Conservation (phyloP, 2,329 filamentous ascomycete species). For the Lecanosticta acicola region DNA sequence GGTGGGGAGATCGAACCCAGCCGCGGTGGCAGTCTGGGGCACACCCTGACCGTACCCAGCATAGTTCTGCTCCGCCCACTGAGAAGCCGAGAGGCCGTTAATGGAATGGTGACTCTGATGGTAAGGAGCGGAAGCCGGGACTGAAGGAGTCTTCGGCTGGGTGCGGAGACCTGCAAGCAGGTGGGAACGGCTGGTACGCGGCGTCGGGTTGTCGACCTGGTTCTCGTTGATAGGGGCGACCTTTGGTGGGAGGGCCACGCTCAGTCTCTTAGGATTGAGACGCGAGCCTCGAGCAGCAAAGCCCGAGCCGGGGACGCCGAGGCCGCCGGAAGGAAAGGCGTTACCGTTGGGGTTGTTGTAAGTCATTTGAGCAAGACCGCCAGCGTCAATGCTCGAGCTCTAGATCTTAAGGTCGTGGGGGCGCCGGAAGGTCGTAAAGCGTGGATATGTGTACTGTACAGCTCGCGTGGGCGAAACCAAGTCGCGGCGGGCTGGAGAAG, state of each 20-base stretch:
- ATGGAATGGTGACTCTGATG: slow-evolving; percentile 49
- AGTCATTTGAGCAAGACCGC: slow-evolving; percentile 99
- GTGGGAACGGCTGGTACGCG: slow-evolving; percentile 90
- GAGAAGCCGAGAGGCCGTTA: slow-evolving; percentile 42
- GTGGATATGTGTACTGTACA: slow-evolving; percentile 12
- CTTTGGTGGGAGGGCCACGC: slow-evolving; percentile 67
- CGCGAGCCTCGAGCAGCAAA: slow-evolving; percentile 82
- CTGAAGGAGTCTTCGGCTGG: slow-evolving; percentile 77
- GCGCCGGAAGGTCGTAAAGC: slow-evolving; percentile 20
- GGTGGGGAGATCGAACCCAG: slow-evolving; percentile 41
- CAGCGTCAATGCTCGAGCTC: slow-evolving; percentile 72
- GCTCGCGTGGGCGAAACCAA: slow-evolving; percentile 5
- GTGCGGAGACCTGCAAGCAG: slow-evolving; percentile 89
- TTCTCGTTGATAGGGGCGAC: slow-evolving; percentile 61
- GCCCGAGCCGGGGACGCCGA: slow-evolving; percentile 71
- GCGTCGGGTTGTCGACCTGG: slow-evolving; percentile 68
- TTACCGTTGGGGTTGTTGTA: slow-evolving; percentile 53
- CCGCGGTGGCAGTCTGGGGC: slow-evolving; percentile 56
- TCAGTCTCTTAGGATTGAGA: slow-evolving; percentile 76
- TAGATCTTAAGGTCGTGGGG: slow-evolving; percentile 16
- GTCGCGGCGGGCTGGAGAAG: slow-evolving; percentile 8
- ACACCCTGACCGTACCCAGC: slow-evolving; percentile 42
- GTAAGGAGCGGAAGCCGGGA: slow-evolving; percentile 59
- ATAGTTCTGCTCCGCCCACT: slow-evolving; percentile 40
- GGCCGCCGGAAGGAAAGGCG: slow-evolving; percentile 59